phyloP scores from a whole-genome alignment of 371 early-diverging fungal species.

The Coemansia sp. region DNA sequence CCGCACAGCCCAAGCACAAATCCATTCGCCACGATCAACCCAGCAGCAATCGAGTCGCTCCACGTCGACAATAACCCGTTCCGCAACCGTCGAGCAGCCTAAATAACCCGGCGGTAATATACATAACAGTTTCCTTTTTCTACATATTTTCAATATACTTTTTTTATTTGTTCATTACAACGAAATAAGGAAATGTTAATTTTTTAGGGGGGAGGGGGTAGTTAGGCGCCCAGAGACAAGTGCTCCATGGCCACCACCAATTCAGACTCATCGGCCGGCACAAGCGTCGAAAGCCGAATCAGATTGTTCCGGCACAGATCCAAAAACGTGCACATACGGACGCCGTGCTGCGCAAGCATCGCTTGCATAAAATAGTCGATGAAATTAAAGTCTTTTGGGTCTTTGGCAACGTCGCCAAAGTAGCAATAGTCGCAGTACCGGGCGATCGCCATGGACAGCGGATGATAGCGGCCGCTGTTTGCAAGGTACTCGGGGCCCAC shows the following conservation, averaged over 20 bases:
- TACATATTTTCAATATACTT: background rate
- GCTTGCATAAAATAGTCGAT: conserved; percentile 39
- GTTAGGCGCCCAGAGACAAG: conserved; percentile 13
- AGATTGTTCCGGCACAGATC: conserved; percentile 20
- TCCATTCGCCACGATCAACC: conserved; percentile 3
- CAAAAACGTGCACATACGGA: conserved; percentile 26
- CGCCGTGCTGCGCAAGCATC: conserved; percentile 32
- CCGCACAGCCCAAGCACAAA: background rate
- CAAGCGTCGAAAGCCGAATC: background rate
- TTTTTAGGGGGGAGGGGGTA: background rate
- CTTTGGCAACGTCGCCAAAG: background rate
- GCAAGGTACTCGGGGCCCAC: conserved; percentile 16
- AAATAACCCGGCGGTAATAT: background rate
- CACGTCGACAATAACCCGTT: conserved; percentile 27
- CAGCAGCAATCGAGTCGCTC: background rate
- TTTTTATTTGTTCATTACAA: background rate
- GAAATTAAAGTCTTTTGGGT: conserved; percentile 11
- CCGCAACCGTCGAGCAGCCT: conserved; percentile 16
- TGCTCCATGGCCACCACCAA: conserved; percentile 30
- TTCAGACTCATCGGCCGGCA: conserved; percentile 3
- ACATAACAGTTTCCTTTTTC: no score
- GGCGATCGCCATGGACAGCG: conserved; percentile 19
- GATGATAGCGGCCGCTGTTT: conserved; percentile 15
- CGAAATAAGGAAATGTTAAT: background rate
- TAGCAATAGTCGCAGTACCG: conserved; percentile 19